Evolutionary conservation across 306 rosid species (phyloP).

Genomic region (Cucurbita maxima): DNA sequence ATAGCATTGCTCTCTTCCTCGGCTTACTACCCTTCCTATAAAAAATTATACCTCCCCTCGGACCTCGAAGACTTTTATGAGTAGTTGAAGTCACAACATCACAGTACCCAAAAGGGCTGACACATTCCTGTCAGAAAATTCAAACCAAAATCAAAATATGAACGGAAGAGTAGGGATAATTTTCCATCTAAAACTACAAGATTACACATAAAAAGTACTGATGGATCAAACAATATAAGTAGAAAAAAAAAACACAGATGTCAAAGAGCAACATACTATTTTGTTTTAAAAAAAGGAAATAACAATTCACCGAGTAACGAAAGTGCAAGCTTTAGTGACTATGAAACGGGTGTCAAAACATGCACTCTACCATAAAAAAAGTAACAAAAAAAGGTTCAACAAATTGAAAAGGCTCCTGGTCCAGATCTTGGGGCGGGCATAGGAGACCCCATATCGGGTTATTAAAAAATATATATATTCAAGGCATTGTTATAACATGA

Average conservation of each 20-base stretch:
- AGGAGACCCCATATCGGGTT: background rate
- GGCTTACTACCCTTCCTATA: constrained; percentile 75
- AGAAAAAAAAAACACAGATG: background rate
- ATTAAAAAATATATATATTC: background rate
- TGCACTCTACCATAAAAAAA: background rate
- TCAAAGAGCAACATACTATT: background rate
- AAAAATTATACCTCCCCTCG: constrained; percentile 96
- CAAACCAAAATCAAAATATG: background rate
- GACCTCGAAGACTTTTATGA: constrained; percentile 97
- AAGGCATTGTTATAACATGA: background rate
- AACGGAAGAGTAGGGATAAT: background rate
- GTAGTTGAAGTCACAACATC: constrained; percentile 94
- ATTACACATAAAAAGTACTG: background rate
- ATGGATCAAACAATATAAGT: background rate
- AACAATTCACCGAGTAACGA: background rate
- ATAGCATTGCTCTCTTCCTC: constrained; percentile 58
- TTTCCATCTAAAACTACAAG: background rate
- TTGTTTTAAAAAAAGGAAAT: background rate
- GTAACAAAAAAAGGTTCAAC: background rate
- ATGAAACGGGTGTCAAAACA: background rate
- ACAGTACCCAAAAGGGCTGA: constrained; percentile 83
- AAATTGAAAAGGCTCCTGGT: background rate
- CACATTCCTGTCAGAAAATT: constrained; percentile 45
- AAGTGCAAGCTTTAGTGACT: background rate
- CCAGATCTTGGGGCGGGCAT: background rate